Evolutionary conservation across 768 basidiomycete genomes (phyloP), one percentile per base, ranked within the genome.

Genomic region (Tulasnella sp.): DNA sequence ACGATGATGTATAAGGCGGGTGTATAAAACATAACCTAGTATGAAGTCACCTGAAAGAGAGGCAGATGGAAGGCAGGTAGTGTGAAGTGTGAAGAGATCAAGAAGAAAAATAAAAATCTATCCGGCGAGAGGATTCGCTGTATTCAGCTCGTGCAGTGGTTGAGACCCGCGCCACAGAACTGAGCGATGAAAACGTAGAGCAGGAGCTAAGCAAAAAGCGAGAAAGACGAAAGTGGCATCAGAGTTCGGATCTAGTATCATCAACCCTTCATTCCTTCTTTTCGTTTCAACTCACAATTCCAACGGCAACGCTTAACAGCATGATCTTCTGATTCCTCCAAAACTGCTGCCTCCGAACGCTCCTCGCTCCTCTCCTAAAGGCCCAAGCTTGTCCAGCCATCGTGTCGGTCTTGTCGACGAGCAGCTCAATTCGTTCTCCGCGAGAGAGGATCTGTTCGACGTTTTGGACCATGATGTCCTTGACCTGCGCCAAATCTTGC

Each of bases 401-500:
- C 77, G 89, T 93, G 84, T 98, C 97, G 39, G 98, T 99, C 88
- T 98, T 98, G 87, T 98, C 96, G 40, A 99, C 94, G 75, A 99
- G 89, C 24, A 98, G 88, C 84, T 98, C 97, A 82, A 99, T 95
- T 76, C 98, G 89, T 85, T 99, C 98, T 34, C 98, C 98, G 48
- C 98, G 89, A 76, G 91, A 93, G 58, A 99, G 90, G 81, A 99
- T 97, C 85, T 96, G 94, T 86, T 98, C 96, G 81, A 98, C 97
- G 84, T 98, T 98, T 85, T 98, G 94, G 75, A 98, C 97, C 96
- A 98, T 97, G 86, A 98, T 95, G 83, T 96, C 93, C 85, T 98
- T 98, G 72, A 98, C 87, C 71, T 85, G 85, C 80, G 91, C 91
- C 58, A 96, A 88, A 85, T 98, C 96, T 6, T 90, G 89, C 84